These are phyloP conservation scores for Microstroma glucosiphilum DNA, from an alignment of 1,284 basidiomycete genomes.

Conservation along the genomic window DNA sequence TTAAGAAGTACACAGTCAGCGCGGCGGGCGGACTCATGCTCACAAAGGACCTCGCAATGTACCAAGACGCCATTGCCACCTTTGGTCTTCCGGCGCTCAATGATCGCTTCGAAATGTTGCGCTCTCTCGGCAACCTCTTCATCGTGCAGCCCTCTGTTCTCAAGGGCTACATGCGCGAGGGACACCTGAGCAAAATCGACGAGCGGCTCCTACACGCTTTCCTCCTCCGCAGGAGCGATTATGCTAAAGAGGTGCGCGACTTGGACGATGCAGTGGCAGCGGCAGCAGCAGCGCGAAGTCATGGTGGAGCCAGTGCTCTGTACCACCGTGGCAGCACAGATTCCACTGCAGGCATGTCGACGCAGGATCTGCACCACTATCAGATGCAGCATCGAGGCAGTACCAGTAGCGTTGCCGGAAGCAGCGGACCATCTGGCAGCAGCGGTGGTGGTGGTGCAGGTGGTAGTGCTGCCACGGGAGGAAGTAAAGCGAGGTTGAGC, in stretches of 20 bases:
- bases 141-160: constrained; percentile 48
- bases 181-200: constrained; percentile 64
- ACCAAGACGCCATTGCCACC: constrained; percentile 79
- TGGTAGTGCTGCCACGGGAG: background rate
- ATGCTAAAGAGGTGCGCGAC: constrained; percentile 46
- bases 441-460: background rate
- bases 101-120: constrained; percentile 96
- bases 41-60: constrained; percentile 93
- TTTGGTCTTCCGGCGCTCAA: constrained; percentile 70
- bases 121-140: constrained; percentile 93
- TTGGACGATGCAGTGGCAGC: constrained; percentile 11
- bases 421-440: background rate
- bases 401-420: background rate
- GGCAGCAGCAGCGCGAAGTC: background rate
- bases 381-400: background rate
- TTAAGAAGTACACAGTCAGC: constrained; percentile 92
- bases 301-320: no score
- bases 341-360: background rate
- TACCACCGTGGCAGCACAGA: background rate
- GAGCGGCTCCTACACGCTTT: constrained; percentile 80
- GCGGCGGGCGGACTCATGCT: constrained; percentile 96
- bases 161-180: constrained; percentile 49
- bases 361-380: no score
- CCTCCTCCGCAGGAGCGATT: constrained; percentile 82
- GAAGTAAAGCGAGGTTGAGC: background rate